Conservation (phyloP, 805 yeast genomes). For the Metschnikowia cubensis region DNA sequence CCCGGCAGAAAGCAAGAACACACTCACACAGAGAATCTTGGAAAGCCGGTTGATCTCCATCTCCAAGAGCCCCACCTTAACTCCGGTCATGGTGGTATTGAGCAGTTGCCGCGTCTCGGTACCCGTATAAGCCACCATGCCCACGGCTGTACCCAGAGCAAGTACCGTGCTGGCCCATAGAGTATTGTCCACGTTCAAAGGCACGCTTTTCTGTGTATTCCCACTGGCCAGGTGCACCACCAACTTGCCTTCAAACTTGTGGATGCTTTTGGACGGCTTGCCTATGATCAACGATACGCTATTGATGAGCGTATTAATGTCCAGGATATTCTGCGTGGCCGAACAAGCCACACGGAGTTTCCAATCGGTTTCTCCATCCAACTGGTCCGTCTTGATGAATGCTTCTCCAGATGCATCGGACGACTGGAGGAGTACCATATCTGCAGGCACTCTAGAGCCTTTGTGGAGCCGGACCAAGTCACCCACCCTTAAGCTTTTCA, state of each 20-base stretch:
- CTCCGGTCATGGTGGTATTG: conserved; percentile 85
- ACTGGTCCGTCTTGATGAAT: conserved; percentile 93
- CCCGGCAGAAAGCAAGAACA: conserved; percentile 68
- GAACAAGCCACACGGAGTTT: conserved; percentile 78
- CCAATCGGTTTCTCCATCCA: conserved; percentile 99
- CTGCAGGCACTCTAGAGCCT: conserved; percentile 90
- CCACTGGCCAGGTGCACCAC: conserved; percentile 42
- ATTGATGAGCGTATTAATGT: conserved; percentile 49
- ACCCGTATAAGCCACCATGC: conserved; percentile 88
- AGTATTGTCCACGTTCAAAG: conserved; percentile 83
- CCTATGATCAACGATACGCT: conserved; percentile 57
- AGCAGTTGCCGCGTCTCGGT: conserved; percentile 89
- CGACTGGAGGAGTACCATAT: conserved; percentile 77
- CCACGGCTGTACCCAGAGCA: conserved; percentile 90
- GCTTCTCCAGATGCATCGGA: conserved; percentile 69
- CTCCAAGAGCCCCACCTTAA: conserved; percentile 86
- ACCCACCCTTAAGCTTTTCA: conserved; percentile 75
- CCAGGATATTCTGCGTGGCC: conserved; percentile 54
- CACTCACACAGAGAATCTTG: conserved; percentile 83
- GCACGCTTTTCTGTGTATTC: conserved; percentile 39
- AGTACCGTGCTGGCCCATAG: conserved; percentile 98
- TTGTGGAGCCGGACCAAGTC: conserved; percentile 77
- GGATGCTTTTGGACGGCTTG: conserved; percentile 83
- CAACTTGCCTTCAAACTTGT: conserved; percentile 73
- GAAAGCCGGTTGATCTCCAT: conserved; percentile 85